These are phyloP conservation scores for Cordyceps pruinosa DNA, from an alignment of 2,329 filamentous ascomycete species.

Conservation along the genomic window DNA sequence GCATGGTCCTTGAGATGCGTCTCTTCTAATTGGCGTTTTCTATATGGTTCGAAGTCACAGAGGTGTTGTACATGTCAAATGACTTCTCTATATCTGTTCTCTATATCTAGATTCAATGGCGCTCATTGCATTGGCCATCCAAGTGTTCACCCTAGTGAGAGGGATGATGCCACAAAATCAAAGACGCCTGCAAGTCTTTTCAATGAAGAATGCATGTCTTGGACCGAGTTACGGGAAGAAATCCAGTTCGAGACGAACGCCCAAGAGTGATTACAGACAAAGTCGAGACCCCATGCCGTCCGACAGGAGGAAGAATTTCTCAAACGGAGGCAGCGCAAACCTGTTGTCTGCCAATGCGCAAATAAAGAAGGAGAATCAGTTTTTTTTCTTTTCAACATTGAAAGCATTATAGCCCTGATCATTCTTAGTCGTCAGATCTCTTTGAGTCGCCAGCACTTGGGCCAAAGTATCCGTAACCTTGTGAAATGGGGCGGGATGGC, in stretches of 20 bases:
- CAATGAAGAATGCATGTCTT: not conserved
- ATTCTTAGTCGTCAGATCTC: conserved; percentile 44
- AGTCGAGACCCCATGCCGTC: not conserved
- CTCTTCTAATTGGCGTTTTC: not conserved
- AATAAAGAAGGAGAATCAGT: not conserved
- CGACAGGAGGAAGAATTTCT: not conserved
- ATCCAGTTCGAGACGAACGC: not conserved
- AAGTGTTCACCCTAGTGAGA: not conserved
- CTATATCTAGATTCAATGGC: not conserved
- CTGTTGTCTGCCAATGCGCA: conserved; percentile 1
- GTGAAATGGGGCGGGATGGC: conserved; percentile 17
- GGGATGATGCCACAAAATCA: not conserved
- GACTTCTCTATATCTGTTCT: conserved; percentile 3
- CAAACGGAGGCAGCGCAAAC: not conserved
- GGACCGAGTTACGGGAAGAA: not conserved
- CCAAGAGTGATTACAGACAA: too few species aligned
- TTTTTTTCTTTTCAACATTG: not conserved
- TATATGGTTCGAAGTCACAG: not conserved
- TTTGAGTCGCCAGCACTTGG: conserved; percentile 43
- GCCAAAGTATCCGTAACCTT: conserved; percentile 40
- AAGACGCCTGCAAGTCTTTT: not conserved
- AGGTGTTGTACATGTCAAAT: not conserved
- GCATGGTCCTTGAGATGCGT: not conserved
- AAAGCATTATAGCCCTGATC: conserved; percentile 1
- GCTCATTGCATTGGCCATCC: not conserved